Evolutionary conservation across 1,139 yeast genomes (phyloP).

Genomic region (Candida sp.): DNA sequence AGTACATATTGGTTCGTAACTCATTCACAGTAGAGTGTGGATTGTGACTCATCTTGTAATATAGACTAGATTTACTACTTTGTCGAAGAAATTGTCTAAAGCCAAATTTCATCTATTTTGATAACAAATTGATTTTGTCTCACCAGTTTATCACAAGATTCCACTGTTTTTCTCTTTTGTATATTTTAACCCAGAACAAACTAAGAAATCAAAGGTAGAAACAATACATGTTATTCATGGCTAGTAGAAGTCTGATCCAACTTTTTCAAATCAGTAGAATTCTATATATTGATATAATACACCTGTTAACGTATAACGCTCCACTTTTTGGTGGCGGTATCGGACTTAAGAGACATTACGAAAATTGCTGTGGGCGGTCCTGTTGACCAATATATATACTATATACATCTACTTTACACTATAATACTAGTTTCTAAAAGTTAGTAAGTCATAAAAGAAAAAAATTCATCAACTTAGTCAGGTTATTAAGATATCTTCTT

Average conservation of each 20-base stretch:
- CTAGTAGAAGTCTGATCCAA: no score
- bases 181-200: no score
- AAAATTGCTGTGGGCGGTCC: background rate
- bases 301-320: no score
- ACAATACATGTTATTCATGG: no score
- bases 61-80: background rate
- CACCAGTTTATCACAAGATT: background rate
- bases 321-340: no score
- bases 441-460: background rate
- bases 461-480: background rate
- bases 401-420: background rate
- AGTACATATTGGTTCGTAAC: slow-evolving; percentile 33
- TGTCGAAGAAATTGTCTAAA: background rate
- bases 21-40: slow-evolving; percentile 13
- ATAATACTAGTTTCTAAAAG: background rate
- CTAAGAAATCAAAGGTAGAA: no score
- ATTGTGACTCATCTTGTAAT: slow-evolving; percentile 5
- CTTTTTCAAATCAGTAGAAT: no score
- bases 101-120: background rate
- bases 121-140: background rate
- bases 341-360: no score
- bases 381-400: background rate
- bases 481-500: slow-evolving; percentile 5
- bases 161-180: background rate
- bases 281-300: no score